Percentiles rank a stretch among this genome's conserved stretches.
Conservation (phyloP, 495 filamentous ascomycete species). For the Talaromyces nanjingensis region DNA sequence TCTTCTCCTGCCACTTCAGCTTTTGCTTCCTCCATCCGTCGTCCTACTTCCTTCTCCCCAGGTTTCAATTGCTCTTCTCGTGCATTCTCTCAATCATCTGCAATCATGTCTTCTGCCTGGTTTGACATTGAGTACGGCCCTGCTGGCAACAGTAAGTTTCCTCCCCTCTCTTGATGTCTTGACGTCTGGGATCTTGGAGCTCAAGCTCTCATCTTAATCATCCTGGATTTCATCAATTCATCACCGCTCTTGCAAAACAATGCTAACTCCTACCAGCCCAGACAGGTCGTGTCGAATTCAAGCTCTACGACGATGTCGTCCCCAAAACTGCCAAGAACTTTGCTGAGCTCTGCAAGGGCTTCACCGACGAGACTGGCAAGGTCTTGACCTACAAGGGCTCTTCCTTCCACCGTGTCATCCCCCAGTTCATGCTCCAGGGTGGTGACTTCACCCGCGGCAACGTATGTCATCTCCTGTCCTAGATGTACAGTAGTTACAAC, state of each 20-base stretch:
- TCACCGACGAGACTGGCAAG: slow-evolving; percentile 33
- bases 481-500: neutral
- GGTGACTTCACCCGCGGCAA: slow-evolving; percentile 96
- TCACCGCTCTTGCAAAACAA: neutral
- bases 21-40: slow-evolving; percentile 33
- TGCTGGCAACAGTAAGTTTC: slow-evolving; percentile 52
- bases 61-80: slow-evolving; percentile 36
- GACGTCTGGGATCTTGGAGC: neutral
- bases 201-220: neutral
- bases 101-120: slow-evolving; percentile 62
- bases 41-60: slow-evolving; percentile 26
- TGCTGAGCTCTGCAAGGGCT: slow-evolving; percentile 88
- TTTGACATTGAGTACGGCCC: slow-evolving; percentile 60
- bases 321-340: slow-evolving; percentile 97
- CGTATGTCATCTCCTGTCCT: slow-evolving; percentile 41
- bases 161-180: slow-evolving; percentile 8
- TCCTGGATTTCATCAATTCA: neutral
- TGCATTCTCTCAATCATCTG: slow-evolving; percentile 56
- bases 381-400: slow-evolving; percentile 67
- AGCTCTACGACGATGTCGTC: slow-evolving; percentile 77
- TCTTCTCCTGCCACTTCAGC: slow-evolving; percentile 13
- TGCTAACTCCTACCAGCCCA: slow-evolving; percentile 9
- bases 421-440: slow-evolving; percentile 98
- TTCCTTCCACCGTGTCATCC: slow-evolving; percentile 93
- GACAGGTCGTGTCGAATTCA: slow-evolving; percentile 78